phyloP scores from a whole-genome alignment of 805 yeast genomes.

The Candida taoyuanica region DNA sequence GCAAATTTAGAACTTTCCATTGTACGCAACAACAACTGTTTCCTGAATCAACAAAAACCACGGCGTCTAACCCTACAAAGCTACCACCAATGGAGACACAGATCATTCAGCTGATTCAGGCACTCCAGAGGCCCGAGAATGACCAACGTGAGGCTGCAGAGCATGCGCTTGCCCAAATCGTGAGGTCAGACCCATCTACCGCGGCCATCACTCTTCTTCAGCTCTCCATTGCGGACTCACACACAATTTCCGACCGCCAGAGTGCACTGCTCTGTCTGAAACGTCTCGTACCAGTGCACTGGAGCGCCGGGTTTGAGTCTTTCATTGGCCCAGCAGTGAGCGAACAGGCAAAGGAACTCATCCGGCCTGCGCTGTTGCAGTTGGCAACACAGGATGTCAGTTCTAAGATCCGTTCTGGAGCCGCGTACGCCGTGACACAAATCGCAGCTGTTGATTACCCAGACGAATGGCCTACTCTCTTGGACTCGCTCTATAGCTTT shows the following conservation, averaged over 20 bases:
- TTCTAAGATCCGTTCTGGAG: constrained; percentile 59
- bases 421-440: constrained; percentile 74
- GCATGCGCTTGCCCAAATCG: constrained; percentile 33
- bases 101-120: constrained; percentile 20
- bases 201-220: constrained; percentile 39
- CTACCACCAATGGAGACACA: constrained; percentile 5
- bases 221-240: constrained; percentile 32
- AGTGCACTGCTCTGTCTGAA: constrained; percentile 63
- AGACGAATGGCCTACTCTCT: constrained; percentile 87
- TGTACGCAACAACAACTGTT: neutral
- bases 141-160: constrained; percentile 29
- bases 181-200: constrained; percentile 46
- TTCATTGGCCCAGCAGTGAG: constrained; percentile 62
- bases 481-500: constrained; percentile 44
- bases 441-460: constrained; percentile 90
- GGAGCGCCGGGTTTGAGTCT: constrained; percentile 82
- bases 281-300: constrained; percentile 61
- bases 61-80: neutral
- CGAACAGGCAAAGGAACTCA: constrained; percentile 44
- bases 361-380: constrained; percentile 48
- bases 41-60: neutral
- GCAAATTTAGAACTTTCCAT: no score
- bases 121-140: constrained; percentile 38
- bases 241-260: constrained; percentile 45
- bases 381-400: constrained; percentile 42